Evolutionary conservation across 495 filamentous ascomycete species (phyloP), one percentile per base, ranked within the genome.

Genomic region (Immersiella caudata): DNA sequence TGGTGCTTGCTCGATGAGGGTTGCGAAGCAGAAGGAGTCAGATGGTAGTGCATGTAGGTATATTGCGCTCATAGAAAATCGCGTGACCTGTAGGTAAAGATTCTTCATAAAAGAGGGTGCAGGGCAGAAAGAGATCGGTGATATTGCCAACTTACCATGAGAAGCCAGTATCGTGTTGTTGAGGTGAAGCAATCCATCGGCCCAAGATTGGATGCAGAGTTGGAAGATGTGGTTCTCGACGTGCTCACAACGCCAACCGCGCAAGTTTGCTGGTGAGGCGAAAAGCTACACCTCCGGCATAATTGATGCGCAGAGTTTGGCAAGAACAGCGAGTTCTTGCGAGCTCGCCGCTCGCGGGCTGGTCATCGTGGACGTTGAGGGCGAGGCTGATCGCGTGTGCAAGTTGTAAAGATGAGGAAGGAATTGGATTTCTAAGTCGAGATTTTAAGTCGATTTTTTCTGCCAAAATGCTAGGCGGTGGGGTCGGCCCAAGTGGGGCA

Each of bases 11-110:
- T 64, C n/a, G 21, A 50, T 14, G 22, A 21, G 21, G 24, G 60
- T 65, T 59, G 36, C 46, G 68, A 68, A 52, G 65, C 33, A 62
- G 68, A 67, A 62, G 76, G 66, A 70, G 74, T 98, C 94, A 98
- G 94, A 97, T 97, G 94, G 94, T 98, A 90, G 89, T 98, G 94
- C 94, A 98, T 98, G 94, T 96, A 80, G 89, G 90, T 95, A 91
- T 90, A 82, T 83, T 14, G 82, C 91, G 93, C 90, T 94, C 94
- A 78, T 50, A 94, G 88, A 86, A 82, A 79, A 85, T 97, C 90
- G 86, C 93, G 76, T 63, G 79, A 82, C 82, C 80, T 71, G 79
- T 83, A 79, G 78, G 73, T 51, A 65, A 56, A 55, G 65, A 54
- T 64, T 91, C 90, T 80, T 91, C 89, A 88, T 87, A 69, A 46